These are phyloP conservation scores for Tulasnella sp. DNA, from an alignment of 768 basidiomycete genomes.

Conservation along the genomic window DNA sequence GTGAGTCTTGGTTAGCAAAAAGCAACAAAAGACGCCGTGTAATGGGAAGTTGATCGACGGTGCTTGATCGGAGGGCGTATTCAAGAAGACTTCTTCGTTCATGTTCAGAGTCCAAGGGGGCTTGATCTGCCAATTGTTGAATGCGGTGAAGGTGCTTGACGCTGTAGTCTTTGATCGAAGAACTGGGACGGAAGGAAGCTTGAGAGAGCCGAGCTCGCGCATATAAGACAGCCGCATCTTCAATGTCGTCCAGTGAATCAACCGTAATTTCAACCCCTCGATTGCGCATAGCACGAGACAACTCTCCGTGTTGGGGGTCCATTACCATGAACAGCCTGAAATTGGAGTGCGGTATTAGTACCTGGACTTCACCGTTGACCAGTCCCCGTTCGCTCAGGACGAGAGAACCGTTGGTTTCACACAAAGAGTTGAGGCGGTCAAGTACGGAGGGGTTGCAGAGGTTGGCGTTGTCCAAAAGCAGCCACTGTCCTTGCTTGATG, in stretches of 20 bases:
- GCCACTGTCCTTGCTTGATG: constrained; percentile 85
- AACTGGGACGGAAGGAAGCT: neutral
- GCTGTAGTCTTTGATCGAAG: neutral
- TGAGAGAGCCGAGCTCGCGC: constrained; percentile 12
- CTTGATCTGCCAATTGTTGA: neutral
- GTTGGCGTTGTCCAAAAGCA: constrained; percentile 90
- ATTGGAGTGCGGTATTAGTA: constrained; percentile 78
- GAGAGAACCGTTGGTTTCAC: constrained; percentile 80
- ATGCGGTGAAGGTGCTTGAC: neutral
- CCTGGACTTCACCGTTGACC: constrained; percentile 72
- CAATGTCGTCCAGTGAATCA: neutral
- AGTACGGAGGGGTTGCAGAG: constrained; percentile 94
- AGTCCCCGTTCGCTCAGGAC: constrained; percentile 90
- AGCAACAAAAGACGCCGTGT: neutral
- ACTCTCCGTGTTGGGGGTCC: constrained; percentile 87
- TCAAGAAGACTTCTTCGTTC: neutral
- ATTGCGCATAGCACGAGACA: constrained; percentile 98
- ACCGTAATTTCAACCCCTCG: constrained; percentile 86
- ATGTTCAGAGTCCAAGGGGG: neutral
- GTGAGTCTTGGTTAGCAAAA: neutral
- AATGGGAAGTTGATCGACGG: neutral
- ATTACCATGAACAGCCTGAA: constrained; percentile 95
- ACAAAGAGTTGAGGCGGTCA: constrained; percentile 94
- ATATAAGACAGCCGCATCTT: neutral
- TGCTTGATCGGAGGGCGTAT: neutral